Evolutionary conservation across 1,284 basidiomycete genomes (phyloP).

Genomic region (Sutorius eximius): DNA sequence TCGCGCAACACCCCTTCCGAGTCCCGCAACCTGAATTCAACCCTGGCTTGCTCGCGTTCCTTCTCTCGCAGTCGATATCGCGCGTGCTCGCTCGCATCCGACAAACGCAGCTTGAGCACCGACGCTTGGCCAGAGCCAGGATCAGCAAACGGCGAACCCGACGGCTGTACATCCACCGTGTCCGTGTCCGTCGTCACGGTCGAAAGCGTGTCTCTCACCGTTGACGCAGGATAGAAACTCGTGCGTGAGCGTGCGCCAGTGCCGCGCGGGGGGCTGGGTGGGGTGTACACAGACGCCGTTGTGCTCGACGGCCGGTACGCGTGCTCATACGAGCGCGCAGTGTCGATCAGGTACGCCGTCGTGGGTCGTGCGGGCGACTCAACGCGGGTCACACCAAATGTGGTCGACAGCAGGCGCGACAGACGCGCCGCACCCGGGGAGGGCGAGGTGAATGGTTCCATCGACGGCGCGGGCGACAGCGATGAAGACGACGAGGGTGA

Average conservation of each 20-base stretch:
- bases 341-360: constrained; percentile 21
- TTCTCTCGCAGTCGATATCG: constrained; percentile 24
- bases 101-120: constrained; percentile 20
- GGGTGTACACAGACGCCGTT: constrained; percentile 21
- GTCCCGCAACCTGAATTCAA: constrained; percentile 20
- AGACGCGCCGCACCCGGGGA: constrained; percentile 10
- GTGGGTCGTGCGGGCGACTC: constrained; percentile 6
- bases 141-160: constrained; percentile 10
- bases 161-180: not conserved
- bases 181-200: constrained; percentile 32
- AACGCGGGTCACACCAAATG: constrained; percentile 13
- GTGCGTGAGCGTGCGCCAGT: constrained; percentile 16
- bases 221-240: constrained; percentile 8
- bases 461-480: constrained; percentile 20
- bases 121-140: not conserved
- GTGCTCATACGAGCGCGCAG: constrained; percentile 19
- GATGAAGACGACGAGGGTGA: constrained; percentile 16
- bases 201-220: constrained; percentile 22
- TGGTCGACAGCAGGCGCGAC: constrained; percentile 28
- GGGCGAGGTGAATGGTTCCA: constrained; percentile 11
- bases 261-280: constrained; percentile 8
- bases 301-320: constrained; percentile 17
- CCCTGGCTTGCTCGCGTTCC: constrained; percentile 17
- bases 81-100: constrained; percentile 31
- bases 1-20: constrained; percentile 24